A percentile compares a stretch with the other conserved stretches of the same genome.
Conservation (phyloP, 352 stramenopile genomes). For the Phytophthora nicotianae region DNA sequence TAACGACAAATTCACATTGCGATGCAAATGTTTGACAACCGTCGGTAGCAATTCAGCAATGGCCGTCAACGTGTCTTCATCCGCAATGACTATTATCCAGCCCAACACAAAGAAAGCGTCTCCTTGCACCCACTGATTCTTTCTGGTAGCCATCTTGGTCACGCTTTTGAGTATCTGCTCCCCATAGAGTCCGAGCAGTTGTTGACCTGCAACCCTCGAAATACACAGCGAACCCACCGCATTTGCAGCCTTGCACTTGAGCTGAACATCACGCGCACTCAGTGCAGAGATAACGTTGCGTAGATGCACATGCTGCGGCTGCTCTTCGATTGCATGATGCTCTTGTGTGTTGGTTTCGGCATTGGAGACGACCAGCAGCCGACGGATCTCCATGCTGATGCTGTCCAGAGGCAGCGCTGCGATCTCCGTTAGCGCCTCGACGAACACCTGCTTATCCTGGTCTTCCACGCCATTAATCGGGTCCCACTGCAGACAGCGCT, state of each 20-base stretch:
- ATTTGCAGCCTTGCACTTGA: constrained; percentile 84
- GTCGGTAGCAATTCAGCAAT: constrained; percentile 50
- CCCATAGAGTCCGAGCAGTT: constrained; percentile 55
- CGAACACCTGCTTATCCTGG: constrained; percentile 53
- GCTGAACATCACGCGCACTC: constrained; percentile 61
- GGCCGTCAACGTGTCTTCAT: constrained; percentile 45
- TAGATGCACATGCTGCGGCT: constrained; percentile 27
- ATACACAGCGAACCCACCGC: constrained; percentile 75
- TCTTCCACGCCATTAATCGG: constrained; percentile 23
- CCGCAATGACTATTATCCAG: constrained; percentile 75
- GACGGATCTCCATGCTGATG: constrained; percentile 75
- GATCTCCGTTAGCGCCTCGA: constrained; percentile 76
- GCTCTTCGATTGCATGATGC: not conserved
- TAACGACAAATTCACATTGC: constrained; percentile 39
- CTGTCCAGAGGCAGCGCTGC: constrained; percentile 67
- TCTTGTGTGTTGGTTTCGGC: not conserved
- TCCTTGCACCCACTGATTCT: constrained; percentile 77
- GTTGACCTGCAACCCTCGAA: constrained; percentile 72
- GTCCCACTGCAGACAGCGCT: constrained; percentile 46
- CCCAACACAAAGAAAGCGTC: constrained; percentile 79
- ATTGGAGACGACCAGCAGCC: constrained; percentile 48
- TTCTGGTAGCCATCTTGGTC: constrained; percentile 63
- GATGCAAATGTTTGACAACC: constrained; percentile 50
- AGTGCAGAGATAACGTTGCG: constrained; percentile 52
- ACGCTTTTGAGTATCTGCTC: constrained; percentile 43